phyloP scores from a whole-genome alignment of 257 asterid genomes.

The Verbascum thapsus region DNA sequence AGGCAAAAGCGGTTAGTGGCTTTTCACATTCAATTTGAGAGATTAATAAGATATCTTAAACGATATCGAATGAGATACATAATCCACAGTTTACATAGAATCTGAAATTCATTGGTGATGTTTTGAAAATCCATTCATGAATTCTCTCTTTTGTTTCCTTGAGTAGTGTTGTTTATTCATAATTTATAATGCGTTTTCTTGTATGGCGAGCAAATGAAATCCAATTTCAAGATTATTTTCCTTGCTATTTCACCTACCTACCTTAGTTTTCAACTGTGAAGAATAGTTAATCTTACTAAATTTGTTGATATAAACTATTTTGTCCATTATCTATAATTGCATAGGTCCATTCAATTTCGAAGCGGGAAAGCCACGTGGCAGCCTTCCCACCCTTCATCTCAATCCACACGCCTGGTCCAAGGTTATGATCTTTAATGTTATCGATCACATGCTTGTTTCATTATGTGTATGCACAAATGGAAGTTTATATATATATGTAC shows the following conservation, averaged over 20 bases:
- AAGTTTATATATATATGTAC: neutral
- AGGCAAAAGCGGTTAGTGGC: neutral
- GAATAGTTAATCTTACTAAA: neutral
- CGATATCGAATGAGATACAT: neutral
- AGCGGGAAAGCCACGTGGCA: conserved; percentile 50
- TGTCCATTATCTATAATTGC: conserved; percentile 25
- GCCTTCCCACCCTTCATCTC: conserved; percentile 78
- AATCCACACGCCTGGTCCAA: conserved; percentile 96
- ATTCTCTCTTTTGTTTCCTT: neutral
- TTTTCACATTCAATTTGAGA: conserved; percentile 2
- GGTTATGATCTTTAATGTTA: conserved; percentile 46
- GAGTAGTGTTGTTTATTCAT: neutral
- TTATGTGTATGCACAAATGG: conserved; percentile 3
- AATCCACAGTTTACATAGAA: neutral
- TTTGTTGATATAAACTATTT: conserved; percentile 10
- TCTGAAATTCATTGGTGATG: conserved; percentile 15
- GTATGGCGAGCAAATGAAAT: neutral
- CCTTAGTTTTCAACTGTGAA: neutral
- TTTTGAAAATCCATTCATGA: neutral
- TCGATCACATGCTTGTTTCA: conserved; percentile 8
- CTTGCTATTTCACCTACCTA: neutral
- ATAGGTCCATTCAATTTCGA: conserved; percentile 96
- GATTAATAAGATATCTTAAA: neutral
- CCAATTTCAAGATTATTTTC: neutral
- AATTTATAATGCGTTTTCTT: neutral